Conservation (phyloP, 2,329 filamentous ascomycete genomes). For the Paraphaeosphaeria minitans region DNA sequence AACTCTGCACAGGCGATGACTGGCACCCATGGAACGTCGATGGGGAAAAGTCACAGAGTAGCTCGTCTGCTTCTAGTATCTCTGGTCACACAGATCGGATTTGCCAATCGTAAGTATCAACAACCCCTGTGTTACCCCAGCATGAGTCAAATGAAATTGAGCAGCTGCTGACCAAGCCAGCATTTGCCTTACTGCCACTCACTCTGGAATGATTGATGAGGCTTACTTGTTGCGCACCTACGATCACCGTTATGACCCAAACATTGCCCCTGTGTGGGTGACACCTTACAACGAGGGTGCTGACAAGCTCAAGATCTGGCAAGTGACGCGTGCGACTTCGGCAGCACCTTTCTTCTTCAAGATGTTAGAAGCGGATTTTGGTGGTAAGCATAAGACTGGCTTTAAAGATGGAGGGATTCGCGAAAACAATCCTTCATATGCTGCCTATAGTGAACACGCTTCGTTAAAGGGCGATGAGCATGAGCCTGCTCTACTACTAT, state of each 20-base stretch:
- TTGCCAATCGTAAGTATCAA: conserved; percentile 43
- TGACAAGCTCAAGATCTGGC: conserved; percentile 55
- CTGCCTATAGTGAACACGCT: conserved; percentile 55
- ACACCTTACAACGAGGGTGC: conserved; percentile 55
- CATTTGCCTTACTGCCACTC: conserved; percentile 56
- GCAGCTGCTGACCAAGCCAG: conserved; percentile 15
- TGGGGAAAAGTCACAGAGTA: conserved; percentile 21
- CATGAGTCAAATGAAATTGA: no score
- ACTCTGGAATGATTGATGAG: conserved; percentile 53
- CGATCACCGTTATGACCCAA: conserved; percentile 51
- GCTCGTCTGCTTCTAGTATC: conserved; percentile 9
- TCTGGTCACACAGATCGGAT: conserved; percentile 36
- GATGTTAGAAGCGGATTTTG: conserved; percentile 53
- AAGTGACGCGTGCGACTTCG: conserved; percentile 58
- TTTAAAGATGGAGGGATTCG: conserved; percentile 59
- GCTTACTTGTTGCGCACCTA: conserved; percentile 57
- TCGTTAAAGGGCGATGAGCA: conserved; percentile 51
- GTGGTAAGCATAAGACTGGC: conserved; percentile 42
- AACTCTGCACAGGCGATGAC: conserved; percentile 50
- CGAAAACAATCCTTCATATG: conserved; percentile 57
- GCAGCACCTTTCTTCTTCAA: conserved; percentile 60
- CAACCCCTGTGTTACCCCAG: not conserved
- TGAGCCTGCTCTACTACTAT: conserved; percentile 53
- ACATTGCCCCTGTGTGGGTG: conserved; percentile 52
- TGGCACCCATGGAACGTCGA: conserved; percentile 51